Conservation (phyloP, 768 basidiomycete species). For the Tulasnella sp. region DNA sequence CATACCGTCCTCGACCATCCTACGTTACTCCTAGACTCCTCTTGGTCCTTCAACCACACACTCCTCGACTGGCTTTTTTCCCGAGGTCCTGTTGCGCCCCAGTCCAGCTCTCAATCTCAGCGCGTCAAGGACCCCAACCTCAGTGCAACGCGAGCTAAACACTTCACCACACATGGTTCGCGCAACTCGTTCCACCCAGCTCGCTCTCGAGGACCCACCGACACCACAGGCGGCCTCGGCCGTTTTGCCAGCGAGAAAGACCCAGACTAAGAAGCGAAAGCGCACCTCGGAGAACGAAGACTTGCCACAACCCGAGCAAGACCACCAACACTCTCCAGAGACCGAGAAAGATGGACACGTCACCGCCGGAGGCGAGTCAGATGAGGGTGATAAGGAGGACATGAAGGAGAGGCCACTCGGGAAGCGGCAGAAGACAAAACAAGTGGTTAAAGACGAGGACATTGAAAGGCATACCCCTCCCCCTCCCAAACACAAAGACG, state of each 20-base stretch:
- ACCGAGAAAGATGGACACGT: slow-evolving; percentile 2
- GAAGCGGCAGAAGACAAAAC: slow-evolving; percentile 12
- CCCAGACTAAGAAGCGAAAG: slow-evolving; percentile 11
- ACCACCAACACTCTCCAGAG: neutral
- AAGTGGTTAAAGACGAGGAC: slow-evolving; percentile 11
- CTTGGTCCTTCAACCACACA: neutral
- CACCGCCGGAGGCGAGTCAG: neutral
- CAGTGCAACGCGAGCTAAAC: slow-evolving; percentile 5
- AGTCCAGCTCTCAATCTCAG: slow-evolving; percentile 4
- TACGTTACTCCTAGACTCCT: neutral
- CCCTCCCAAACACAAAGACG: slow-evolving; percentile 10
- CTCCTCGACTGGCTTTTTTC: slow-evolving; percentile 1
- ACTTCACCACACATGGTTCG: slow-evolving; percentile 17
- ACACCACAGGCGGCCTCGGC: neutral
- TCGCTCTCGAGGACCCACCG: slow-evolving; percentile 10
- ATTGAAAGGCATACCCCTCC: neutral
- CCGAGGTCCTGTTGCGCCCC: slow-evolving; percentile 3
- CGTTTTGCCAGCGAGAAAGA: neutral
- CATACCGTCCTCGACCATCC: neutral
- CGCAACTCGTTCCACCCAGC: slow-evolving; percentile 18
- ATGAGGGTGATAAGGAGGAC: slow-evolving; percentile 17
- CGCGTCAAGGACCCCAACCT: slow-evolving; percentile 3
- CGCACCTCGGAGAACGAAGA: slow-evolving; percentile 9
- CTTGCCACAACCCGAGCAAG: neutral
- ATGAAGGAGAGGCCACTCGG: neutral